These are phyloP conservation scores for Saccharomycopsis hybrid DNA, from an alignment of 1,139 yeast genomes.

Conservation along the genomic window DNA sequence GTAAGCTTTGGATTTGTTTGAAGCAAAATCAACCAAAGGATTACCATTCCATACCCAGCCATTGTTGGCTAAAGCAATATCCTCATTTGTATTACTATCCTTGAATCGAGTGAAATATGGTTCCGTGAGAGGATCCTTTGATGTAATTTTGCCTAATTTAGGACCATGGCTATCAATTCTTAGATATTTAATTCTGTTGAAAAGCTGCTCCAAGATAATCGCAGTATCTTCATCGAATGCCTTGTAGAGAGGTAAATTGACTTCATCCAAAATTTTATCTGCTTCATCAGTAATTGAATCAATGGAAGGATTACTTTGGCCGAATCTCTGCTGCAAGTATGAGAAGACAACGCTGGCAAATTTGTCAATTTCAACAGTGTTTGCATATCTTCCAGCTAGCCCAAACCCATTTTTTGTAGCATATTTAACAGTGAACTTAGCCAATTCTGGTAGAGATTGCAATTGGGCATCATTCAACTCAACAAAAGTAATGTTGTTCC, in stretches of 20 bases:
- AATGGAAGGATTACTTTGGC: slow-evolving; percentile 24
- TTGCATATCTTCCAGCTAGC: slow-evolving; percentile 40
- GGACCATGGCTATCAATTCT: slow-evolving; percentile 82
- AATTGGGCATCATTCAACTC: slow-evolving; percentile 38
- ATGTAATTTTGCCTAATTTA: slow-evolving; percentile 56
- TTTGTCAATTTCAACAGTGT: slow-evolving; percentile 43
- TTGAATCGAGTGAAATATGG: slow-evolving; percentile 77
- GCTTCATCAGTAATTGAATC: slow-evolving; percentile 39
- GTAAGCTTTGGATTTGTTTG: slow-evolving; percentile 70
- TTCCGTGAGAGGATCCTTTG: slow-evolving; percentile 62
- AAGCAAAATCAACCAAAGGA: slow-evolving; percentile 90
- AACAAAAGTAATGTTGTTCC: slow-evolving; percentile 27
- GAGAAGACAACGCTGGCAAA: slow-evolving; percentile 43
- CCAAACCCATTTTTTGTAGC: slow-evolving; percentile 42
- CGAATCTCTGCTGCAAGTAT: slow-evolving; percentile 34
- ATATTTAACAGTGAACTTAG: slow-evolving; percentile 43
- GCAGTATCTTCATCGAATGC: slow-evolving; percentile 68
- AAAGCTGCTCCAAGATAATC: slow-evolving; percentile 60
- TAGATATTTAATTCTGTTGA: slow-evolving; percentile 67
- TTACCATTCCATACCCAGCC: slow-evolving; percentile 99
- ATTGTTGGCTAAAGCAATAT: slow-evolving; percentile 79
- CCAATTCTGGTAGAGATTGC: slow-evolving; percentile 37
- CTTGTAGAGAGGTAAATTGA: slow-evolving; percentile 68
- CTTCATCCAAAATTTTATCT: slow-evolving; percentile 57
- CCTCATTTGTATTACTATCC: slow-evolving; percentile 41